A percentile compares a stretch with the other conserved stretches of the same genome.
Evolutionary conservation across 2,329 filamentous ascomycete species (phyloP).

Genomic region (Ceratocystis huliohia): DNA sequence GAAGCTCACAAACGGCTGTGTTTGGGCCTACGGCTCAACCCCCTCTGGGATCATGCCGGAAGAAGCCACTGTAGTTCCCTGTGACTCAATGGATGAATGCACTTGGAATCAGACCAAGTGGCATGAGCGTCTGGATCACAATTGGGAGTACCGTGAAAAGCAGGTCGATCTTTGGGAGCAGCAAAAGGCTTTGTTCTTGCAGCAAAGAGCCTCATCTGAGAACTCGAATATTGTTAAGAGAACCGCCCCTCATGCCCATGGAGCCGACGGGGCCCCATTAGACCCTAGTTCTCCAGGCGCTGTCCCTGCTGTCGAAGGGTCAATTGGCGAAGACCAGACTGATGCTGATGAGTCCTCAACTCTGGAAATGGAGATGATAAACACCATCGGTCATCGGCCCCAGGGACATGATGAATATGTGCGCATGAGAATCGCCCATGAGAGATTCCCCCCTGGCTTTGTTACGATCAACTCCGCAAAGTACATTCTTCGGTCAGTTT

Average conservation of each 20-base stretch:
- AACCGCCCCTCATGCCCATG: background rate
- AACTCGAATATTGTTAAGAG: background rate
- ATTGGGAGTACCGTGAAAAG: conserved; percentile 32
- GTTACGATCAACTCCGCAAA: conserved; percentile 32
- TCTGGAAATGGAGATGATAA: conserved; percentile 11
- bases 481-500: conserved; percentile 50
- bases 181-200: conserved; percentile 21
- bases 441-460: conserved; percentile 41
- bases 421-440: conserved; percentile 32
- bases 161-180: conserved; percentile 31
- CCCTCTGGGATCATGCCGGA: conserved; percentile 55
- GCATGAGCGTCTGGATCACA: conserved; percentile 38
- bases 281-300: background rate
- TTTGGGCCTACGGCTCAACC: conserved; percentile 54
- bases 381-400: conserved; percentile 28
- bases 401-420: conserved; percentile 44
- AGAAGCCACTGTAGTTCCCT: conserved; percentile 33
- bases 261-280: too few relatives aligned
- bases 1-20: conserved; percentile 54
- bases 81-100: conserved; percentile 36
- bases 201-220: conserved; percentile 13
- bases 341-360: background rate
- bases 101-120: conserved; percentile 40
- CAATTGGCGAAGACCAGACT: too few relatives aligned
- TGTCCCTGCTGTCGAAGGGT: background rate